These are phyloP conservation scores for Rhodotorula sp. DNA, from an alignment of 1,284 basidiomycete genomes.

Conservation along the genomic window DNA sequence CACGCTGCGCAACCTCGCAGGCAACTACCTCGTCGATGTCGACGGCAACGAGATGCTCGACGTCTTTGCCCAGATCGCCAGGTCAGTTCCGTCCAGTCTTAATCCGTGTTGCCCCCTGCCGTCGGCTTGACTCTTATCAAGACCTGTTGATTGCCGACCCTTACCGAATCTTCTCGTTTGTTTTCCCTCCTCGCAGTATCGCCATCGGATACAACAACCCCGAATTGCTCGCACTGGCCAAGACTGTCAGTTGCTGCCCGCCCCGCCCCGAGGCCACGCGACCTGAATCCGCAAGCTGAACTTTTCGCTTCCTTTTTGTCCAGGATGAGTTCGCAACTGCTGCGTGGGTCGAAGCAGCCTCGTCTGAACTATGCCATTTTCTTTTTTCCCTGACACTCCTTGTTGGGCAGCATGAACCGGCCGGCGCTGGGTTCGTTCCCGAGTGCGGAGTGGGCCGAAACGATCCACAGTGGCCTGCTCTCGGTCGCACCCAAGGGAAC, in stretches of 20 bases:
- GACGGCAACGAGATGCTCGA: slow-evolving; percentile 58
- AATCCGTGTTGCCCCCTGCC: background rate
- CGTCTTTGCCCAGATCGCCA: slow-evolving; percentile 56
- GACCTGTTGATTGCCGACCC: background rate
- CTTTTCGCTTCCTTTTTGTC: background rate
- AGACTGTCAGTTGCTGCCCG: slow-evolving; percentile 41
- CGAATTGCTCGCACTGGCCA: slow-evolving; percentile 51
- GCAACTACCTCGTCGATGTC: slow-evolving; percentile 57
- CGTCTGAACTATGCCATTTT: too few species aligned
- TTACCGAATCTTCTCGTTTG: slow-evolving; percentile 27
- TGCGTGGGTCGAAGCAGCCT: slow-evolving; percentile 33
- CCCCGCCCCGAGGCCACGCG: background rate
- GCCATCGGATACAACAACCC: slow-evolving; percentile 56
- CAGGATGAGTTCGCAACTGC: slow-evolving; percentile 51
- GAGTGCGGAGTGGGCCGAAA: slow-evolving; percentile 53
- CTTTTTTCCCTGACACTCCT: too few species aligned
- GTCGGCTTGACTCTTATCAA: background rate
- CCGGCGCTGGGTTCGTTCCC: slow-evolving; percentile 59
- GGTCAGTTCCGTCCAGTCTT: slow-evolving; percentile 6
- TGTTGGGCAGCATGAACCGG: slow-evolving; percentile 18
- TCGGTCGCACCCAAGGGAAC: slow-evolving; percentile 55
- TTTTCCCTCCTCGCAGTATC: slow-evolving; percentile 47
- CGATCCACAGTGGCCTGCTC: slow-evolving; percentile 53
- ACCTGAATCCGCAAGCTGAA: background rate
- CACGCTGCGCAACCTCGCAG: slow-evolving; percentile 20